phyloP scores from a whole-genome alignment of 2,329 filamentous ascomycete genomes.

The Venturia asperata region DNA sequence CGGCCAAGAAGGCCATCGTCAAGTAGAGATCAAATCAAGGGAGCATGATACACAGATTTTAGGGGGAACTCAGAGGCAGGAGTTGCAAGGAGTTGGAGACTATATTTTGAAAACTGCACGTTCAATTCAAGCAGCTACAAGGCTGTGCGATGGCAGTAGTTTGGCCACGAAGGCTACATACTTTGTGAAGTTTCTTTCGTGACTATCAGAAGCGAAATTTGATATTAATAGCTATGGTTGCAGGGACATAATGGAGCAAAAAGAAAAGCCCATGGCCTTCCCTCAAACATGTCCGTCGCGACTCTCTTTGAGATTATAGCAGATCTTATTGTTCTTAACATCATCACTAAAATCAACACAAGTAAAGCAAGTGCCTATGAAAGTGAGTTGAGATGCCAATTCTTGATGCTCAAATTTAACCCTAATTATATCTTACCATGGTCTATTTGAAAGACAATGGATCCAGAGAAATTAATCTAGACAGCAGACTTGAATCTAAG shows the following conservation, averaged over 20 bases:
- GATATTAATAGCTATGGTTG: not conserved
- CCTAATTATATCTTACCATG: no score
- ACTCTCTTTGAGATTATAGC: not conserved
- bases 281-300: not conserved
- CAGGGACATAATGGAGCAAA: not conserved
- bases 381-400: no score
- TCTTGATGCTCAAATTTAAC: no score
- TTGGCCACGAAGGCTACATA: not conserved
- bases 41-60: not conserved
- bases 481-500: no score
- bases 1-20: slow-evolving; percentile 8
- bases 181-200: not conserved
- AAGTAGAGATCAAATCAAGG: not conserved
- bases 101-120: not conserved
- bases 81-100: not conserved
- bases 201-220: not conserved
- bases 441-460: no score
- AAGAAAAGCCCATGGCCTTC: not conserved
- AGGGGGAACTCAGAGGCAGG: not conserved
- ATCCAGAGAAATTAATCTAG: no score
- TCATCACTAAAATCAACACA: no score
- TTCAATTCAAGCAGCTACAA: not conserved
- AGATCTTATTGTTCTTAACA: not conserved
- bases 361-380: no score
- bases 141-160: not conserved